phyloP scores from a whole-genome alignment of 192 early-diverging fungal species.

The Rhizoclosmatium globosum region DNA sequence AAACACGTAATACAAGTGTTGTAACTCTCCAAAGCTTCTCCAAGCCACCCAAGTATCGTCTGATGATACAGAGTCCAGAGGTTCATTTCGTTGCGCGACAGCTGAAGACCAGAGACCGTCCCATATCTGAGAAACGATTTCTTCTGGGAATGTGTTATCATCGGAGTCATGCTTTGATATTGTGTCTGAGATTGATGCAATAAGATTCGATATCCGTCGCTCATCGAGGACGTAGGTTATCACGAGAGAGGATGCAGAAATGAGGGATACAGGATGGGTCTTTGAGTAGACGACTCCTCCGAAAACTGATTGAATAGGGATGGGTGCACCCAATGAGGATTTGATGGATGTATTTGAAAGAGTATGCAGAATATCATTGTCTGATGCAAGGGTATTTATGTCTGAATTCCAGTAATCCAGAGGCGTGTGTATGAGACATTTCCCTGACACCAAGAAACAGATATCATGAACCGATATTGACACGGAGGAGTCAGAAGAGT shows the following conservation, averaged over 20 bases:
- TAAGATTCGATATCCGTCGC: background rate
- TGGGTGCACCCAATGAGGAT: constrained; percentile 49
- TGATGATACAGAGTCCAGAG: background rate
- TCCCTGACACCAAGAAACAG: background rate
- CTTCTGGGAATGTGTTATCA: background rate
- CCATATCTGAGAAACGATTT: constrained; percentile 45
- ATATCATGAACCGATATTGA: background rate
- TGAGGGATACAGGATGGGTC: background rate
- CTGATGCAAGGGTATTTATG: constrained; percentile 13
- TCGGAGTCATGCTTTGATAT: background rate
- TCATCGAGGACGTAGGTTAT: constrained; percentile 64
- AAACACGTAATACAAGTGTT: constrained; percentile 51
- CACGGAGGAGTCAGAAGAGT: background rate
- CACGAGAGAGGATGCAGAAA: constrained; percentile 58
- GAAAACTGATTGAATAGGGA: constrained; percentile 47
- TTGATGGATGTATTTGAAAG: constrained; percentile 37
- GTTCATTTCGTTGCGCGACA: constrained; percentile 1
- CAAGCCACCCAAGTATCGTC: constrained; percentile 9
- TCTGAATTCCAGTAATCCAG: constrained; percentile 57
- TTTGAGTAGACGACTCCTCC: constrained; percentile 33
- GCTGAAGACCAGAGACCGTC: constrained; percentile 52
- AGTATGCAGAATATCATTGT: constrained; percentile 44
- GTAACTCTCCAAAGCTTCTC: constrained; percentile 41
- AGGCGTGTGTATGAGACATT: constrained; percentile 69
- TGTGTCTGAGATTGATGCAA: background rate